Conservation (phyloP, 345 rosid genomes). For the Noccaea caerulescens region DNA sequence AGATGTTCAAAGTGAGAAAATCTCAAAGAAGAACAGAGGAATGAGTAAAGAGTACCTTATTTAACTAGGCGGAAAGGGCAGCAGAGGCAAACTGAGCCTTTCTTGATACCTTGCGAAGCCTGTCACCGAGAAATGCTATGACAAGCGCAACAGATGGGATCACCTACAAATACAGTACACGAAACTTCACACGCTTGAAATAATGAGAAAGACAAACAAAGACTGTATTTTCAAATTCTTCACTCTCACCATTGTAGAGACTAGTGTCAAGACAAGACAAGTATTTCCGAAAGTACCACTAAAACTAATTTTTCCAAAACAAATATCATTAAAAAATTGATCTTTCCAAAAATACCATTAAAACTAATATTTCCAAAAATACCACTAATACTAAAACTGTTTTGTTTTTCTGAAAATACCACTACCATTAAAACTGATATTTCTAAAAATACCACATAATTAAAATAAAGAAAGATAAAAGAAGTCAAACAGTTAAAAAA, state of each 20-base stretch:
- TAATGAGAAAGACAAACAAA: background rate
- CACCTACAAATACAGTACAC: slow-evolving; percentile 47
- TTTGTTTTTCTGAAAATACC: too few species aligned
- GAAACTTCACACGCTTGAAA: background rate
- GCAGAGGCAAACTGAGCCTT: slow-evolving; percentile 72
- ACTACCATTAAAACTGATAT: too few species aligned
- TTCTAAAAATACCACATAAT: too few species aligned
- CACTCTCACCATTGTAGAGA: slow-evolving; percentile 73
- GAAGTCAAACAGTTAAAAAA: too few species aligned
- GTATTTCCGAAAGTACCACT: too few species aligned
- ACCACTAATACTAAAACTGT: too few species aligned
- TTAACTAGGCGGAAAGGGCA: slow-evolving; percentile 75
- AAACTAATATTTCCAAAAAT: too few species aligned
- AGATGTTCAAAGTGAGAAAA: background rate
- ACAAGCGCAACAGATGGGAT: slow-evolving; percentile 76
- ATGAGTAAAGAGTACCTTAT: slow-evolving; percentile 59
- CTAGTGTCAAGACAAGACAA: slow-evolving; percentile 66
- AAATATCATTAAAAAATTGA: too few species aligned
- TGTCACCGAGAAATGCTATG: slow-evolving; percentile 73
- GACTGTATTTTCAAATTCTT: background rate
- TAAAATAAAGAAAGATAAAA: too few species aligned
- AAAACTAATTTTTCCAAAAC: too few species aligned
- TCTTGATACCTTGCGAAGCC: slow-evolving; percentile 75
- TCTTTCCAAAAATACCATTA: too few species aligned
- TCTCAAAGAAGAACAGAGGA: slow-evolving; percentile 8